Percentiles rank a stretch among this genome's conserved stretches.
Evolutionary conservation across 345 rosid species (phyloP).

Genomic region (Rhodomyrtus tomentosa): DNA sequence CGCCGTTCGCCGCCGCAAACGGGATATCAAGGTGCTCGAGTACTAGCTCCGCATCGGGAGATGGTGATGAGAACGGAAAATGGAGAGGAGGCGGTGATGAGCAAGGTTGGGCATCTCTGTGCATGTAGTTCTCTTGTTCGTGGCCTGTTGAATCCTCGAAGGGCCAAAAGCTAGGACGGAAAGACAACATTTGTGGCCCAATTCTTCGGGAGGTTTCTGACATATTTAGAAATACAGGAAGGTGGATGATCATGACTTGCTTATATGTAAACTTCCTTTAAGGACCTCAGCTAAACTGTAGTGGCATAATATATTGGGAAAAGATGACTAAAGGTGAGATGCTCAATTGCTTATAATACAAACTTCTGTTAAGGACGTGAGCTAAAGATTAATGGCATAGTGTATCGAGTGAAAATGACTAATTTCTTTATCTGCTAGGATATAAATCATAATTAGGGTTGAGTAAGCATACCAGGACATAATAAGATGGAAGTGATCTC

Average conservation of each 20-base stretch:
- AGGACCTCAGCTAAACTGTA: neutral
- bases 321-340: neutral
- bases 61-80: neutral
- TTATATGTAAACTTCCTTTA: slow-evolving; percentile 1
- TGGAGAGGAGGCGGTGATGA: neutral
- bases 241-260: neutral
- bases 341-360: neutral
- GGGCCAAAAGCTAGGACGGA: slow-evolving; percentile 9
- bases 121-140: neutral
- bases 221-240: neutral
- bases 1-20: neutral
- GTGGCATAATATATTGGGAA: neutral
- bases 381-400: neutral
- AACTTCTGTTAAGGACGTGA: neutral
- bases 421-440: too few relatives aligned
- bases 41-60: neutral
- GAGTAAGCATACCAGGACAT: neutral
- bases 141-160: slow-evolving; percentile 4
- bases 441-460: too few relatives aligned
- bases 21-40: neutral
- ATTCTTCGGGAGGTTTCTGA: neutral
- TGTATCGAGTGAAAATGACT: neutral
- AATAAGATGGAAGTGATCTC: neutral
- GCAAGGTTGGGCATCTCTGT: neutral
- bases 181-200: neutral